Evolutionary conservation across 208 protist genomes (phyloP).

Genomic region (Trypanosoma congolense): DNA sequence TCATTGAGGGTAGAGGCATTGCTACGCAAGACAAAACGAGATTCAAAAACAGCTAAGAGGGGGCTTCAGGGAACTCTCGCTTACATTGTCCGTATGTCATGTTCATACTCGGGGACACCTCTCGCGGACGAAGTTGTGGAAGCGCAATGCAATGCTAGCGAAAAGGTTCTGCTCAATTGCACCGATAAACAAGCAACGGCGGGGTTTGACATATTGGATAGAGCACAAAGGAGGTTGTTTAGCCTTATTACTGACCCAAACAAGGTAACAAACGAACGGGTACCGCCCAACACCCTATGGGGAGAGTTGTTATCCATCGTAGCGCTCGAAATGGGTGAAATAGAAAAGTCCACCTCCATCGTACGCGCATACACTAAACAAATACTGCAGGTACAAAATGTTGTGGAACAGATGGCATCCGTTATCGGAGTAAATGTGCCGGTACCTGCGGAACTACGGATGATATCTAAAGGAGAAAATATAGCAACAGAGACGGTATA

Average conservation of each 20-base stretch:
- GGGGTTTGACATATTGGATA: neutral
- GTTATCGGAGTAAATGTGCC: too few species aligned
- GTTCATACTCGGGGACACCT: neutral
- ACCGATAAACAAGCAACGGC: neutral
- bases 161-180: neutral
- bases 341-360: neutral
- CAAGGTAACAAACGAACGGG: neutral
- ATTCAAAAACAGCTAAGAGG: too few species aligned
- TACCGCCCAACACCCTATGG: neutral
- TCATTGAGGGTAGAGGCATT: too few species aligned
- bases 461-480: too few species aligned
- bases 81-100: neutral
- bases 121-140: neutral
- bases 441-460: too few species aligned
- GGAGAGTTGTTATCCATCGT: neutral
- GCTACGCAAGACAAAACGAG: too few species aligned
- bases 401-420: too few species aligned
- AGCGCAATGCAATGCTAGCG: neutral
- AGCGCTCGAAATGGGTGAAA: neutral
- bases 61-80: neutral
- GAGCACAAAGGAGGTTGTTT: neutral
- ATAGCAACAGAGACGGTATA: too few species aligned
- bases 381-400: too few species aligned
- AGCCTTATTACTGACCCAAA: neutral
- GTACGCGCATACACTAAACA: too few species aligned